Percentiles rank a stretch among this genome's conserved stretches.
Evolutionary conservation across 768 basidiomycete species (phyloP).

Genomic region (Suillus subaureus): DNA sequence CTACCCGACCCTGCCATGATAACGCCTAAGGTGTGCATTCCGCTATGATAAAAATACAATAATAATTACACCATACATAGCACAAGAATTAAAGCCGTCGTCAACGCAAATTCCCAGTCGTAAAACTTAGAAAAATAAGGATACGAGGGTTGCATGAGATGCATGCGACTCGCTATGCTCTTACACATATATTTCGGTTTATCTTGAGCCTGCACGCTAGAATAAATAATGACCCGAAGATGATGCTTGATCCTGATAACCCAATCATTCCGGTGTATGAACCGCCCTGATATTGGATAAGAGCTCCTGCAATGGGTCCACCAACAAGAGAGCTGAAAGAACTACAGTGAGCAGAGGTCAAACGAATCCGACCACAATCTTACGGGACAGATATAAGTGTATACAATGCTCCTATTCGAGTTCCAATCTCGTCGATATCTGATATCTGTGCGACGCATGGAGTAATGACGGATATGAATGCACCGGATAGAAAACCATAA

Average conservation of each 20-base stretch:
- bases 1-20: constrained; percentile 6
- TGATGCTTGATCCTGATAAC: constrained; percentile 59
- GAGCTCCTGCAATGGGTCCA: constrained; percentile 62
- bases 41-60: constrained; percentile 4
- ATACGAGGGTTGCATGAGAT: constrained; percentile 24
- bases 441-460: constrained; percentile 73
- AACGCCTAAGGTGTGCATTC: neutral
- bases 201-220: constrained; percentile 51
- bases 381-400: constrained; percentile 70
- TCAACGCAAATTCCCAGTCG: constrained; percentile 8
- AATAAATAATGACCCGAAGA: constrained; percentile 62
- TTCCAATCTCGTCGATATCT: constrained; percentile 57
- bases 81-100: neutral
- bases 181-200: constrained; percentile 43
- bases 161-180: constrained; percentile 39
- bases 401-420: constrained; percentile 65
- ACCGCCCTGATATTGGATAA: constrained; percentile 49
- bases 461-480: constrained; percentile 67
- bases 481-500: constrained; percentile 69
- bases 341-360: constrained; percentile 1
- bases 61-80: constrained; percentile 4
- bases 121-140: constrained; percentile 22
- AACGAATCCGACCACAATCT: constrained; percentile 34
- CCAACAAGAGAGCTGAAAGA: constrained; percentile 58
- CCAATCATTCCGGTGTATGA: constrained; percentile 53